Conservation (phyloP, 108 stramenopile species). For the Seminavis robusta region DNA sequence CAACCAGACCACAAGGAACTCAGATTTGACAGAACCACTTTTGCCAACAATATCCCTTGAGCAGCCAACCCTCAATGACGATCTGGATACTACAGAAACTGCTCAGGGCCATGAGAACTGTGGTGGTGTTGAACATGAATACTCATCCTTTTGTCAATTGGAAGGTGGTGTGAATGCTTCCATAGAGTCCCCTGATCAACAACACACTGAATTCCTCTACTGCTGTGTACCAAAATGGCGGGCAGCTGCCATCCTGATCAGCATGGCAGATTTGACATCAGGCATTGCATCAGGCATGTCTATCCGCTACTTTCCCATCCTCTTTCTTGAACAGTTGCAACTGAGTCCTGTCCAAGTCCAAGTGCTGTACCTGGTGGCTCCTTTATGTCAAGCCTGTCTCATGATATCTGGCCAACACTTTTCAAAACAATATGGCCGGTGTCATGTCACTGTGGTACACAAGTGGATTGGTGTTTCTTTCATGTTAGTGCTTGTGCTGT, state of each 20-base stretch:
- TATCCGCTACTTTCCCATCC: constrained; percentile 70
- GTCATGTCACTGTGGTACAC: constrained; percentile 21
- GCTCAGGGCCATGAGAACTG: too few species aligned
- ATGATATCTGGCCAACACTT: constrained; percentile 28
- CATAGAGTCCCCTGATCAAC: too few species aligned
- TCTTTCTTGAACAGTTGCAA: constrained; percentile 43
- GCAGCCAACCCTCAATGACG: background rate
- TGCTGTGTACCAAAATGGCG: too few species aligned
- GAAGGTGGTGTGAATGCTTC: constrained; percentile 8
- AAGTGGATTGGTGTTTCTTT: constrained; percentile 38
- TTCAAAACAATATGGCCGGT: constrained; percentile 32
- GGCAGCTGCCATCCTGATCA: constrained; percentile 27
- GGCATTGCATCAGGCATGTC: constrained; percentile 67
- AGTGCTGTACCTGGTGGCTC: constrained; percentile 38
- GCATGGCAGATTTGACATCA: constrained; percentile 34
- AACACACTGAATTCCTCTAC: too few species aligned
- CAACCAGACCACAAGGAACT: too few species aligned
- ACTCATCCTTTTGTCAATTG: background rate
- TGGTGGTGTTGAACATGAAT: background rate
- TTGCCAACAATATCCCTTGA: background rate
- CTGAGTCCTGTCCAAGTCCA: constrained; percentile 55
- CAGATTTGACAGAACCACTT: too few species aligned
- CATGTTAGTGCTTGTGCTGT: constrained; percentile 30
- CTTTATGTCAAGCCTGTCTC: constrained; percentile 34
- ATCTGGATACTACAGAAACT: background rate